Evolutionary conservation across 495 filamentous ascomycete genomes (phyloP), one percentile per base, ranked within the genome.

Genomic region (Aspergillus incahuasiensis): DNA sequence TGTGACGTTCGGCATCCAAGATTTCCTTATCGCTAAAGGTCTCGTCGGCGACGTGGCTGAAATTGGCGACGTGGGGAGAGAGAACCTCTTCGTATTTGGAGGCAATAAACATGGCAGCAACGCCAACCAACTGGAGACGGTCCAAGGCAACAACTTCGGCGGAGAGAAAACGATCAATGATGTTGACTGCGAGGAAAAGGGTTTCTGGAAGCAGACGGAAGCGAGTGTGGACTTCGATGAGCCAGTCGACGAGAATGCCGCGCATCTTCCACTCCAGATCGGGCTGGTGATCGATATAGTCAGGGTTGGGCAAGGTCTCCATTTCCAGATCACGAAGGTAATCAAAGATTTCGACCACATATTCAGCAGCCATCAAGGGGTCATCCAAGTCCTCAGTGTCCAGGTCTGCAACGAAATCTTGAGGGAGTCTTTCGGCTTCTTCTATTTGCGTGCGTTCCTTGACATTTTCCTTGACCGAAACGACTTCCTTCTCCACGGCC

Each of bases 71-170:
- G 67, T 97, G 94, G 30, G 94, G 95, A 4, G 94, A 96, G 20
- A 97, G 82, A 51, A 97, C 91, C 65, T 98, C 94, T 70, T 98
- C 94, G 63, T 97, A 98, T 76, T 98, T 98, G 61, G 92, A 92
- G 19, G 95, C 94, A 67, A 98, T 95, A 79, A 97, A 82, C 94
- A 98, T 97, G 67, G 94, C 94, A 45, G 94, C 95, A 58, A 97
- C 90, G 66, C 94, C 94, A 57, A 98, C 94, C 12, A 98, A 80
- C 72, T 98, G 94, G 7, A 98, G 83, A 54, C 91, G 91, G 63
- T 97, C 94, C 47, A 98, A 80, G 69, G 92, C 89, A 32, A 98
- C 95, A 38, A 95, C 85, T 74, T 96, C 95, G 55, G 82, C 82
- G 4, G 91, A 96, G 47, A 98, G 82, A 77, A 98, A 98, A 35